Evolutionary conservation across 352 stramenopile genomes (phyloP).

Genomic region (Pythium utonaiense): DNA sequence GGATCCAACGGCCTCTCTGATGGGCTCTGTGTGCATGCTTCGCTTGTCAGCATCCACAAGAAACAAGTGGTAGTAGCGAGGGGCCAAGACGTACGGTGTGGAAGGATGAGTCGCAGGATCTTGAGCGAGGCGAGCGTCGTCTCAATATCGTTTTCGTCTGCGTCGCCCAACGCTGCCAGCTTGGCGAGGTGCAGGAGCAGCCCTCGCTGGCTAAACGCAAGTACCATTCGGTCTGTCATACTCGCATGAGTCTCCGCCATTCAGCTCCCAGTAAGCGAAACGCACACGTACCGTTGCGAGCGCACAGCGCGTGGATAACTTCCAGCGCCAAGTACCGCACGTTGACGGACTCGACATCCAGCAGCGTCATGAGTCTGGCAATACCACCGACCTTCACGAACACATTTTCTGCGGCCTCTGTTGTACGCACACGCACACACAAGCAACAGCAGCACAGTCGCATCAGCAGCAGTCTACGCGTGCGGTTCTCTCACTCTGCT

Average conservation of each 20-base stretch:
- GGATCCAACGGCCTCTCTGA: conserved; percentile 31
- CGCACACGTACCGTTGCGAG: conserved; percentile 34
- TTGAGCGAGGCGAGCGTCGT: conserved; percentile 48
- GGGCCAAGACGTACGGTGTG: conserved; percentile 30
- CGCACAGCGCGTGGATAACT: conserved; percentile 49
- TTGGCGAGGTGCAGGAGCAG: conserved; percentile 35
- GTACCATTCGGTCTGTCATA: conserved; percentile 33
- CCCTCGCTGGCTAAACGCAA: conserved; percentile 38
- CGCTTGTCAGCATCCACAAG: no score
- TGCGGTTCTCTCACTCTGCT: no score
- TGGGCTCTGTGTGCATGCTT: conserved; percentile 18
- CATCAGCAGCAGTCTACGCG: no score
- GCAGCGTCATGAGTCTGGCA: conserved; percentile 39
- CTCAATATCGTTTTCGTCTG: conserved; percentile 14
- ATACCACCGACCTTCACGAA: conserved; percentile 51
- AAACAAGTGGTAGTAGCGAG: no score
- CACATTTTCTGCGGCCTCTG: conserved; percentile 40
- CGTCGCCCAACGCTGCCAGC: conserved; percentile 27
- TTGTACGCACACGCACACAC: not conserved
- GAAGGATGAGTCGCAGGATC: conserved; percentile 44
- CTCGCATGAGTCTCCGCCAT: not conserved
- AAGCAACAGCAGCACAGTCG: no score
- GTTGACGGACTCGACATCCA: conserved; percentile 32
- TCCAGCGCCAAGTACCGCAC: conserved; percentile 41
- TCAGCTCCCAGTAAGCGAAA: not conserved